phyloP scores from a whole-genome alignment of 805 yeast species.

The Cyberlindnera americana region DNA sequence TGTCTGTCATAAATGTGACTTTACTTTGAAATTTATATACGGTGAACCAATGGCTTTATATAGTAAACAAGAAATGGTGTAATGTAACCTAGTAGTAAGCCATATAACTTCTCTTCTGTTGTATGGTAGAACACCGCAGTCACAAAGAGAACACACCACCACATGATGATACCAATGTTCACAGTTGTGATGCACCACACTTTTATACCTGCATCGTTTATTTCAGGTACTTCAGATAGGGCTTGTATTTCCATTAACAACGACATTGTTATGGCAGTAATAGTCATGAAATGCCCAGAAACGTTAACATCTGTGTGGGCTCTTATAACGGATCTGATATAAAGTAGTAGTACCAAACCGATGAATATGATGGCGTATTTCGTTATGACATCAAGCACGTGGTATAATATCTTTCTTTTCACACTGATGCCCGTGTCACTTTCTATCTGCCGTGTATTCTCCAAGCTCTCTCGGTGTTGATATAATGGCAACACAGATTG shows the following conservation, averaged over 20 bases:
- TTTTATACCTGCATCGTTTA: too few relatives aligned
- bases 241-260: conserved; percentile 4
- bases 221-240: background rate
- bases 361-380: background rate
- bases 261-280: conserved; percentile 10
- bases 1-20: too few relatives aligned
- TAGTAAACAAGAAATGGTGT: conserved; percentile 4
- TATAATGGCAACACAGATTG: too few relatives aligned
- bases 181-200: too few relatives aligned
- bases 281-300: conserved; percentile 18
- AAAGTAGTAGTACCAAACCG: background rate
- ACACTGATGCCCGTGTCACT: too few relatives aligned
- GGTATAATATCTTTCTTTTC: background rate
- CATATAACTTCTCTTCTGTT: conserved; percentile 10
- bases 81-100: conserved; percentile 8
- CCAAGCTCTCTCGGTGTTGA: too few relatives aligned
- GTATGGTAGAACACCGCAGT: conserved; percentile 19
- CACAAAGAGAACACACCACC: conserved; percentile 15
- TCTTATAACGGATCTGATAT: background rate
- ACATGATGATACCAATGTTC: conserved; percentile 1
- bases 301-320: conserved; percentile 1
- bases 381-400: background rate
- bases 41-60: background rate
- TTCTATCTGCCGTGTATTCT: too few relatives aligned
- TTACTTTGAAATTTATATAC: too few relatives aligned